phyloP scores from a whole-genome alignment of 805 yeast species.

The Yueomyces sp. region DNA sequence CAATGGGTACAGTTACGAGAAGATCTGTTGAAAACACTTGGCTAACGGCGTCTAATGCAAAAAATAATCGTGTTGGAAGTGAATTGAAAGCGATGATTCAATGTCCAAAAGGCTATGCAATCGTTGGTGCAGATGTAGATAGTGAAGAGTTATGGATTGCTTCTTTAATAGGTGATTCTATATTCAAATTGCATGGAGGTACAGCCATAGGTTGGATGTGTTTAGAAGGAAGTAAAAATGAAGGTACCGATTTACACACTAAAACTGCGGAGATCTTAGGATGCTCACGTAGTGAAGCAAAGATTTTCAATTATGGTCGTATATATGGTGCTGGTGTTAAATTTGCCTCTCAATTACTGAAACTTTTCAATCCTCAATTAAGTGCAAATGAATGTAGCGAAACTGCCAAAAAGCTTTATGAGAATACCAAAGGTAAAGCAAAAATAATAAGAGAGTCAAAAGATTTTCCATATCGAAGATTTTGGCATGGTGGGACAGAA shows the following conservation, averaged over 20 bases:
- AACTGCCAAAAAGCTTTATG: slow-evolving; percentile 56
- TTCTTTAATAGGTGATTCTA: slow-evolving; percentile 83
- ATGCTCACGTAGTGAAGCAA: slow-evolving; percentile 83
- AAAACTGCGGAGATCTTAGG: slow-evolving; percentile 85
- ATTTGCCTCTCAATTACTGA: slow-evolving; percentile 73
- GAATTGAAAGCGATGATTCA: slow-evolving; percentile 76
- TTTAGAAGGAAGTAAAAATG: slow-evolving; percentile 82
- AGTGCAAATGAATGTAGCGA: slow-evolving; percentile 51
- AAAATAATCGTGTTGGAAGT: slow-evolving; percentile 73
- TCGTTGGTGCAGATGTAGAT: slow-evolving; percentile 98
- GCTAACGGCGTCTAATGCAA: slow-evolving; percentile 95
- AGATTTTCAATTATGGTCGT: slow-evolving; percentile 90
- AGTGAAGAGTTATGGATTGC: slow-evolving; percentile 99
- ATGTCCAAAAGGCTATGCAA: slow-evolving; percentile 81
- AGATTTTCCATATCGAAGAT: slow-evolving; percentile 14
- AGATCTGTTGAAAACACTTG: slow-evolving; percentile 96
- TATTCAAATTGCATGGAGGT: slow-evolving; percentile 82
- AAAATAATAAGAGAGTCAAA: background rate
- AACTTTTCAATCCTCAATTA: slow-evolving; percentile 66
- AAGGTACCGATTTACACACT: slow-evolving; percentile 90
- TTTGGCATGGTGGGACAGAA: slow-evolving; percentile 88
- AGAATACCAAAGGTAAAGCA: slow-evolving; percentile 65
- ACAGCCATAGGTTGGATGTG: slow-evolving; percentile 99
- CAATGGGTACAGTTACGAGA: slow-evolving; percentile 96
- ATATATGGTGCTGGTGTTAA: slow-evolving; percentile 95